phyloP scores from a whole-genome alignment of 352 stramenopile genomes.

The Globisporangium middletonii region DNA sequence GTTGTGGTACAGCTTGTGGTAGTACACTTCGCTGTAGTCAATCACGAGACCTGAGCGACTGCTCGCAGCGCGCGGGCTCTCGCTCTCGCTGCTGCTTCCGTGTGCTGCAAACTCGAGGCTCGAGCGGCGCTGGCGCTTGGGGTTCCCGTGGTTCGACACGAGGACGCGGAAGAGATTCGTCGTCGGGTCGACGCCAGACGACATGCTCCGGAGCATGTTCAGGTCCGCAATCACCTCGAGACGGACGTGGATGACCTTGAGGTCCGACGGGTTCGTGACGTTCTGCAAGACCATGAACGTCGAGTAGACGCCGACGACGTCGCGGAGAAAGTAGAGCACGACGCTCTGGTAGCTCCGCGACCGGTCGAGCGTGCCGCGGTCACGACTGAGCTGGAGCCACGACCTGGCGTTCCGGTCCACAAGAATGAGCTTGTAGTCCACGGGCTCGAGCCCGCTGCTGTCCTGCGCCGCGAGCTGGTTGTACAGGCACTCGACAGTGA shows the following conservation, averaged over 20 bases:
- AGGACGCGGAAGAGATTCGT: constrained; percentile 85
- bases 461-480: constrained; percentile 24
- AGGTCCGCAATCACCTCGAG: constrained; percentile 85
- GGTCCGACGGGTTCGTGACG: constrained; percentile 65
- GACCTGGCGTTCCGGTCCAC: constrained; percentile 68
- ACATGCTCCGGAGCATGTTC: constrained; percentile 79
- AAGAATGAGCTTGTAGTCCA: constrained; percentile 74
- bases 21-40: constrained; percentile 85
- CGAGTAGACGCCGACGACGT: constrained; percentile 78
- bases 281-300: constrained; percentile 87
- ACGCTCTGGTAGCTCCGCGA: constrained; percentile 77
- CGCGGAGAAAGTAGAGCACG: constrained; percentile 76
- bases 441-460: constrained; percentile 30
- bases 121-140: constrained; percentile 51
- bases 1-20: constrained; percentile 87
- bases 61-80: constrained; percentile 8
- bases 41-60: constrained; percentile 38
- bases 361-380: constrained; percentile 70
- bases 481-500: constrained; percentile 80
- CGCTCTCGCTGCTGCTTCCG: background rate
- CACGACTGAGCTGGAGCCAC: constrained; percentile 78
- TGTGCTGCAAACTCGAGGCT: constrained; percentile 37
- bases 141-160: constrained; percentile 65
- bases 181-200: constrained; percentile 50
- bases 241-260: constrained; percentile 85